Conservation (phyloP, 305 asterid genomes). For the Fraxinus sp. region DNA sequence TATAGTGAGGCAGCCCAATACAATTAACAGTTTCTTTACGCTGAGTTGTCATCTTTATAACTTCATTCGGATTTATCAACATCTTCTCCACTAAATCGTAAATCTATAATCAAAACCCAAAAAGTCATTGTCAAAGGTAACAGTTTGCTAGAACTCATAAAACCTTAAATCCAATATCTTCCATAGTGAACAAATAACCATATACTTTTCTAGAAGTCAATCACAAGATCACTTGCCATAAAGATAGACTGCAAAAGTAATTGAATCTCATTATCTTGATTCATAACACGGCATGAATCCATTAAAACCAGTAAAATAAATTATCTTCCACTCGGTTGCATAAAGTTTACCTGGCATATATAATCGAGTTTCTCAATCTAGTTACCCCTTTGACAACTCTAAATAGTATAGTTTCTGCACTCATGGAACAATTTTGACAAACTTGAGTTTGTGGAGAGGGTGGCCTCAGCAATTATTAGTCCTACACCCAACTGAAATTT, state of each 20-base stretch:
- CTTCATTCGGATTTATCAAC: conserved; percentile 66
- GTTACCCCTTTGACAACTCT: conserved; percentile 54
- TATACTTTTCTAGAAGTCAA: neutral
- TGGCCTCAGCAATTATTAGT: conserved; percentile 69
- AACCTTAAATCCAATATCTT: too few species aligned
- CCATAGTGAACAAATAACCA: too few species aligned
- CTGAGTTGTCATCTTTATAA: conserved; percentile 22
- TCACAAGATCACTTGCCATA: neutral
- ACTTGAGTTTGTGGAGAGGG: conserved; percentile 54
- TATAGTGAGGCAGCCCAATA: too few species aligned
- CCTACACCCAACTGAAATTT: conserved; percentile 79
- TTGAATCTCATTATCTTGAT: neutral
- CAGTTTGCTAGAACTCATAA: neutral
- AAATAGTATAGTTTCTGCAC: conserved; percentile 68
- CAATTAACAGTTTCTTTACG: too few species aligned
- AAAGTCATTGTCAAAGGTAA: neutral
- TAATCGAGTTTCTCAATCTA: conserved; percentile 58
- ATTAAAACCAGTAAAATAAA: neutral
- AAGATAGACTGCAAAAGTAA: neutral
- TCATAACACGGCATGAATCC: neutral
- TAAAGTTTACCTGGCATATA: too few species aligned
- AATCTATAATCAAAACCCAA: conserved; percentile 43
- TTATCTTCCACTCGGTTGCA: too few species aligned
- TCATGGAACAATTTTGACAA: conserved; percentile 59
- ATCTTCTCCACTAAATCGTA: conserved; percentile 83